Evolutionary conservation across 1,139 yeast genomes (phyloP).

Genomic region (Wickerhamomyces sp.): DNA sequence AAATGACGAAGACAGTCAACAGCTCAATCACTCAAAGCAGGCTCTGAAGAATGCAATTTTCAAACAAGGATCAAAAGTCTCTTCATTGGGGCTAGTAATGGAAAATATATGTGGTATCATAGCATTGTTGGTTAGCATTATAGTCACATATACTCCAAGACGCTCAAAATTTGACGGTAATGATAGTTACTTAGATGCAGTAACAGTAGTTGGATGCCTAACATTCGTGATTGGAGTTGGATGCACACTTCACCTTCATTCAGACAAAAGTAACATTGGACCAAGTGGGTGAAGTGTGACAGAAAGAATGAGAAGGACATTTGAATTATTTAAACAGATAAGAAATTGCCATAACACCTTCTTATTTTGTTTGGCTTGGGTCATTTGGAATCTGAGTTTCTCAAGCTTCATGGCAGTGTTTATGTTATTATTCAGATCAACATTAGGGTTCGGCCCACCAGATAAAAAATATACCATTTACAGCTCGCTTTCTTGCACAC

Average conservation of each 20-base stretch:
- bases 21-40: conserved; percentile 23
- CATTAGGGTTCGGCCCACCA: conserved; percentile 37
- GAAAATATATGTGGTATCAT: conserved; percentile 39
- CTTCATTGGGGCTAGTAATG: conserved; percentile 36
- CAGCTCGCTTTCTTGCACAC: conserved; percentile 34
- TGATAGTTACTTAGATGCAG: conserved; percentile 35
- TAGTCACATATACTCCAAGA: conserved; percentile 28
- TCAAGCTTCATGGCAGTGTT: conserved; percentile 36
- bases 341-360: conserved; percentile 35
- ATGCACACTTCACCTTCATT: conserved; percentile 32
- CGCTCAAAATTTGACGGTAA: conserved; percentile 33
- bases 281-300: conserved; percentile 28
- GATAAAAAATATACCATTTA: conserved; percentile 40
- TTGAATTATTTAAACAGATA: conserved; percentile 27
- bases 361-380: conserved; percentile 38
- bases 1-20: conserved; percentile 10
- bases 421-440: conserved; percentile 36
- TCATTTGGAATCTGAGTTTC: conserved; percentile 39
- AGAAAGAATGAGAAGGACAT: conserved; percentile 29
- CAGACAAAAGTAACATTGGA: conserved; percentile 27
- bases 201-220: conserved; percentile 38
- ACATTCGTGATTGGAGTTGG: conserved; percentile 30
- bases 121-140: conserved; percentile 37
- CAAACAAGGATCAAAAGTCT: conserved; percentile 34
- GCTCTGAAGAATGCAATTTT: conserved; percentile 28